phyloP scores from a whole-genome alignment of 805 yeast genomes.

The Lipomyces oligophaga region DNA sequence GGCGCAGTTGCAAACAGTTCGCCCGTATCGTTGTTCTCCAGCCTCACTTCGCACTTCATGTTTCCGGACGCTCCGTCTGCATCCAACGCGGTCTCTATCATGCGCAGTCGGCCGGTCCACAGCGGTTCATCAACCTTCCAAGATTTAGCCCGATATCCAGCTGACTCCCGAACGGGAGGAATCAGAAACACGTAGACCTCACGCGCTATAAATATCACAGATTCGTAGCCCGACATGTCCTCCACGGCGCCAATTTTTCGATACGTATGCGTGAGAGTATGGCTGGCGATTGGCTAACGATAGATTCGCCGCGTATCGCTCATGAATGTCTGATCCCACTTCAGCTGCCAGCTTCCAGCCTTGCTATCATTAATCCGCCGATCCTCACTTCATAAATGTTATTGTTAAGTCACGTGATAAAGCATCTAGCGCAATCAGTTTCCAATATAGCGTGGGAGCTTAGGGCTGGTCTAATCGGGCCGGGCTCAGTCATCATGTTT shows the following conservation, averaged over 20 bases:
- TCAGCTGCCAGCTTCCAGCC: no score
- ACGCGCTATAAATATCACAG: constrained; percentile 28
- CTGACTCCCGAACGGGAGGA: constrained; percentile 33
- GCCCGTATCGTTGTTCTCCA: constrained; percentile 34
- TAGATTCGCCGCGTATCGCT: no score
- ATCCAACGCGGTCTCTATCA: constrained; percentile 32
- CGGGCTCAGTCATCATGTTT: no score
- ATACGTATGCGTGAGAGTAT: not conserved
- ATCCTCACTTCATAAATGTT: no score
- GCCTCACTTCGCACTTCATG: constrained; percentile 33
- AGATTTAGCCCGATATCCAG: constrained; percentile 33
- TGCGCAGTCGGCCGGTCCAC: constrained; percentile 39
- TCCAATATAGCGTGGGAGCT: no score
- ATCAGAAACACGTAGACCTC: constrained; percentile 33
- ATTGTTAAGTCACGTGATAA: no score
- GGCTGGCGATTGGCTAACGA: no score
- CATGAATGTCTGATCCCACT: no score
- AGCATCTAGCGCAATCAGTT: no score
- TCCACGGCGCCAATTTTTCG: not conserved
- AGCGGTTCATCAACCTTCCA: constrained; percentile 40
- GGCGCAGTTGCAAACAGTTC: constrained; percentile 41
- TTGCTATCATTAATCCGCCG: no score
- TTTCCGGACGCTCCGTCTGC: not conserved
- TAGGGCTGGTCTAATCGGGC: no score
- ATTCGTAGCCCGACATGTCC: constrained; percentile 8